These are phyloP conservation scores for Candida anglica DNA, from an alignment of 805 yeast species.

Conservation along the genomic window DNA sequence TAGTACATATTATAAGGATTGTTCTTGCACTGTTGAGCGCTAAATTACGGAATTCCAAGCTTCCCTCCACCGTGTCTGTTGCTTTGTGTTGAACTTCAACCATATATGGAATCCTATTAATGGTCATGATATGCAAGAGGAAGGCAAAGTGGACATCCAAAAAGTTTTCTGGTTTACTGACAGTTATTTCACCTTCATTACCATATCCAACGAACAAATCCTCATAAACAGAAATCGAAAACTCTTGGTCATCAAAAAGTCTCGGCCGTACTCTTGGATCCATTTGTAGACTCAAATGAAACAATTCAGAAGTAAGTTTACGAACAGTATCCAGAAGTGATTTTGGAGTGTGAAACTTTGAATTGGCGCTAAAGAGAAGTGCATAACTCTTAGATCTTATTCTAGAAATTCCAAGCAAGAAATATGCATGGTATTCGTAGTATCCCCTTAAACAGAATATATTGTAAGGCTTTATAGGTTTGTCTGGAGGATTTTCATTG, in stretches of 20 bases:
- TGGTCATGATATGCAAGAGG: slow-evolving; percentile 32
- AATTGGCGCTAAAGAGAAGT: slow-evolving; percentile 27
- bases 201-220: neutral
- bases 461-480: too few relatives aligned
- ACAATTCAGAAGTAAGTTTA: slow-evolving; percentile 25
- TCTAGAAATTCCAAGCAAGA: slow-evolving; percentile 15
- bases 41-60: slow-evolving; percentile 21
- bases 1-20: slow-evolving; percentile 21
- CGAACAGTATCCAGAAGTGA: slow-evolving; percentile 18
- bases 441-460: neutral
- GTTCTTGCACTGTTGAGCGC: slow-evolving; percentile 36
- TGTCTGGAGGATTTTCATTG: neutral
- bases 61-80: slow-evolving; percentile 4
- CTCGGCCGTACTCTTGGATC: slow-evolving; percentile 20
- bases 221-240: slow-evolving; percentile 6
- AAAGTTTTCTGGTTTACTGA: slow-evolving; percentile 10
- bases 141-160: slow-evolving; percentile 24
- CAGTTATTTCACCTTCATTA: neutral
- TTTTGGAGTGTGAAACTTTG: slow-evolving; percentile 14
- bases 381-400: slow-evolving; percentile 27
- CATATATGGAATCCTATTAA: slow-evolving; percentile 30
- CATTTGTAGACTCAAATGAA: slow-evolving; percentile 15
- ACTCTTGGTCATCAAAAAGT: slow-evolving; percentile 30
- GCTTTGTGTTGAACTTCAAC: slow-evolving; percentile 8
- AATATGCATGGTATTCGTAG: slow-evolving; percentile 4